Base-by-base conservation (phyloP, 2,329 filamentous ascomycete genomes). In the Penicillium freii region DNA sequence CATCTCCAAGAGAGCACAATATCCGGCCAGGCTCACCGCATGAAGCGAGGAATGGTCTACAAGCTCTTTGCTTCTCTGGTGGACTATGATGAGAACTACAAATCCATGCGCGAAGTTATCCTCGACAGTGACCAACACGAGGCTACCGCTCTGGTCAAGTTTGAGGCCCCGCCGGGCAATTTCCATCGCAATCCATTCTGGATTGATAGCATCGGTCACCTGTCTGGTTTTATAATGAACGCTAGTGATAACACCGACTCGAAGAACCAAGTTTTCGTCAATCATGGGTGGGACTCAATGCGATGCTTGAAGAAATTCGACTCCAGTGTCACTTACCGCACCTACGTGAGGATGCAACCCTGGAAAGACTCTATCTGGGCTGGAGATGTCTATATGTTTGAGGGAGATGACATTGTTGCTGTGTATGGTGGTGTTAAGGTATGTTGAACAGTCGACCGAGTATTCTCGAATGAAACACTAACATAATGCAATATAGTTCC, bases 21-120 rank as follows among this genome's bases (percentile, higher is more conserved):
- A 65, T 81, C 79, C 34, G 88, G 88, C 39, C 82, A 83, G 55
- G 87, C 88, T 29, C 88, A 89, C 71, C 88, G 89, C 75, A 83
- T 92, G 60, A 84, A 88, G 49, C 85, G 88, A 27, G 88, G 88
- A 34, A 84, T 92, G 77, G 87, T 88, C 15, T 94, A 94, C 81
- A 92, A 92, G 76, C 81, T 88, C 51, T 85, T 85, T 76, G 81
- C 81, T 67, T 78, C 81, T 52, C 75, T 85, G 33, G 83, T 85
- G 38, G 80, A 80, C 49, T 85, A 85, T 63, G 78, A 81, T 56
- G 76, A 79, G 56, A 82, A 80, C 65, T 85, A 82, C 71, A 79
- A 81, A 53, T 82, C 81, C 49, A 85, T 85, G 75, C 77, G 82
- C 45, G 82, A 84, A 64, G 82, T 85, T 47, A 82, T 84, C 49